phyloP scores from a whole-genome alignment of 768 basidiomycete species.

The Amanita exitialis region DNA sequence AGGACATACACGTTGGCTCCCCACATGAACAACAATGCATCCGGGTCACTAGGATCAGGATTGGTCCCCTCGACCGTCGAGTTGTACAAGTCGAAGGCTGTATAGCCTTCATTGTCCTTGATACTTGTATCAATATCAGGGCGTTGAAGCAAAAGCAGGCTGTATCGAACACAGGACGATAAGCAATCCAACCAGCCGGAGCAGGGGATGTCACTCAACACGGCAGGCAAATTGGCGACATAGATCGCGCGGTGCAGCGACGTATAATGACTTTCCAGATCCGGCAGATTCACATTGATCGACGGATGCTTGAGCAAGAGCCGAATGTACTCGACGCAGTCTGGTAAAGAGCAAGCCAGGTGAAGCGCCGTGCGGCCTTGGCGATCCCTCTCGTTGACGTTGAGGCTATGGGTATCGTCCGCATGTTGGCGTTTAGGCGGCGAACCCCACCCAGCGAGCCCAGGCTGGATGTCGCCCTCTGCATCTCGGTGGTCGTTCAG shows the following conservation, averaged over 20 bases:
- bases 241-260: slow-evolving; percentile 85
- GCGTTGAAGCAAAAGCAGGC: slow-evolving; percentile 66
- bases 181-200: background rate
- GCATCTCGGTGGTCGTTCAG: background rate
- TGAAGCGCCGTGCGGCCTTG: slow-evolving; percentile 77
- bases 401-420: background rate
- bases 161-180: slow-evolving; percentile 16
- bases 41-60: slow-evolving; percentile 26
- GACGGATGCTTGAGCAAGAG: slow-evolving; percentile 66
- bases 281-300: slow-evolving; percentile 71
- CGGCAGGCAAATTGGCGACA: slow-evolving; percentile 61
- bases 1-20: slow-evolving; percentile 59
- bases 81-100: slow-evolving; percentile 90
- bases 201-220: slow-evolving; percentile 16
- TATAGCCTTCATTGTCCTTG: slow-evolving; percentile 85
- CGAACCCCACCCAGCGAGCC: background rate
- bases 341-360: slow-evolving; percentile 59
- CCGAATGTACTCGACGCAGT: slow-evolving; percentile 68
- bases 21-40: slow-evolving; percentile 77
- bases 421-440: background rate
- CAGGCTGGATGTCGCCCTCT: too few relatives aligned
- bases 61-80: slow-evolving; percentile 73
- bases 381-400: slow-evolving; percentile 60
- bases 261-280: slow-evolving; percentile 86
- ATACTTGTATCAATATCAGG: slow-evolving; percentile 59